phyloP scores from a whole-genome alignment of 2,329 filamentous ascomycete species.

The Colletotrichum nymphaeae region DNA sequence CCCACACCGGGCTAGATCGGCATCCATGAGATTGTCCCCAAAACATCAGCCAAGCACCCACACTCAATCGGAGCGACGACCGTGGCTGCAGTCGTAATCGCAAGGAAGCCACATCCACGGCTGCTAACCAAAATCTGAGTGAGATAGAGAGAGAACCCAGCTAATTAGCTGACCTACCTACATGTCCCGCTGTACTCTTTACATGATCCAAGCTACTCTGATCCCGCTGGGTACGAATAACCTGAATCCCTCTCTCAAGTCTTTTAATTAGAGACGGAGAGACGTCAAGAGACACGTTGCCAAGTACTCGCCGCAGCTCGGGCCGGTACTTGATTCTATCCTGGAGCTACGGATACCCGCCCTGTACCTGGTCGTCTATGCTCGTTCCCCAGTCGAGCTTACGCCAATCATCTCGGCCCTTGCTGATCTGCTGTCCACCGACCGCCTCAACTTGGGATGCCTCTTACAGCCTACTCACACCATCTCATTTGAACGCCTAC shows the following conservation, averaged over 20 bases:
- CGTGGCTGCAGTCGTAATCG: conserved; percentile 29
- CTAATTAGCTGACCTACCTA: not conserved
- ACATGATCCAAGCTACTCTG: not conserved
- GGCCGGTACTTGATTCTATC: conserved; percentile 8
- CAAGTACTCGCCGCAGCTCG: conserved; percentile 16
- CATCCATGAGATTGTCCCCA: not conserved
- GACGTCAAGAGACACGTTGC: not conserved
- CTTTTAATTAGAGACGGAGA: not conserved
- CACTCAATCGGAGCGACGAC: not conserved
- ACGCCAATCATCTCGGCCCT: conserved; percentile 26
- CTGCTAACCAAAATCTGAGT: not conserved
- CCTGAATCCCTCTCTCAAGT: not conserved
- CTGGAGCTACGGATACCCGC: not conserved
- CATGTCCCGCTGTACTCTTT: not conserved
- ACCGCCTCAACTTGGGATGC: conserved; percentile 10
- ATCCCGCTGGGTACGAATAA: not conserved
- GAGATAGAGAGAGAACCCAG: not conserved
- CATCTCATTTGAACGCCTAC: not conserved
- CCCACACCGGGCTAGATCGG: conserved; percentile 4
- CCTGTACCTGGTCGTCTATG: not conserved
- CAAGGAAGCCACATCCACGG: not conserved
- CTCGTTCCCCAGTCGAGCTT: conserved; percentile 22
- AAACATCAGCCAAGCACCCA: not conserved
- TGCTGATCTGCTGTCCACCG: conserved; percentile 25
- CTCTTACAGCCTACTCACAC: conserved; percentile 26